Percentiles rank a stretch among this genome's conserved stretches.
Conservation (phyloP, 2,329 filamentous ascomycete species). For the Phaeoacremonium minimum region DNA sequence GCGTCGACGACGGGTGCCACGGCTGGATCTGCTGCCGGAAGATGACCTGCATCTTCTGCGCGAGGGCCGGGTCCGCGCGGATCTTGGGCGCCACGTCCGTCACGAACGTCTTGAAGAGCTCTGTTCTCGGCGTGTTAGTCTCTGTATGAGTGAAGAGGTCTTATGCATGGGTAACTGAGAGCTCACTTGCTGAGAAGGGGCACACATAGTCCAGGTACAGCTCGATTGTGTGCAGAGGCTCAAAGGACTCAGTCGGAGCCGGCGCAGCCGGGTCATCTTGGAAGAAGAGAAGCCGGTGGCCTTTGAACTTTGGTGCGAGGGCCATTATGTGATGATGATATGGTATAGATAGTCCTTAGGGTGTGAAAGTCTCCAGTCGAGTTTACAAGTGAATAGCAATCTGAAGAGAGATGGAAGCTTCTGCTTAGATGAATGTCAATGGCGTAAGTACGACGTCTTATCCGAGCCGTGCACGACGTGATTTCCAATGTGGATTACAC, state of each 20-base stretch:
- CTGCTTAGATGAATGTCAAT: too few relatives aligned
- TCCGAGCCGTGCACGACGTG: too few relatives aligned
- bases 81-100: constrained; percentile 61
- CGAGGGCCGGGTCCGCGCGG: constrained; percentile 51
- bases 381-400: too few relatives aligned
- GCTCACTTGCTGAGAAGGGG: constrained; percentile 53
- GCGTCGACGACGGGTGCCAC: constrained; percentile 85
- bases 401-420: too few relatives aligned
- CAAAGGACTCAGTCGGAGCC: constrained; percentile 28
- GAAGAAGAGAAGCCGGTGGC: constrained; percentile 58
- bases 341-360: neutral
- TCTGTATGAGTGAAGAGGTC: constrained; percentile 52
- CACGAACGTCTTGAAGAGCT: constrained; percentile 74
- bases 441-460: too few relatives aligned
- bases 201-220: constrained; percentile 87
- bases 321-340: too few relatives aligned
- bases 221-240: constrained; percentile 56
- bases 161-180: neutral
- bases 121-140: constrained; percentile 6
- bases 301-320: constrained; percentile 72
- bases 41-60: constrained; percentile 63
- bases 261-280: constrained; percentile 23
- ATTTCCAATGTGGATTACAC: too few relatives aligned
- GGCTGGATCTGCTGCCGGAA: constrained; percentile 92
- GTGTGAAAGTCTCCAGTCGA: neutral